Conservation (phyloP, 192 early-diverging fungal genomes). For the Thoreauomyces humboldtii region DNA sequence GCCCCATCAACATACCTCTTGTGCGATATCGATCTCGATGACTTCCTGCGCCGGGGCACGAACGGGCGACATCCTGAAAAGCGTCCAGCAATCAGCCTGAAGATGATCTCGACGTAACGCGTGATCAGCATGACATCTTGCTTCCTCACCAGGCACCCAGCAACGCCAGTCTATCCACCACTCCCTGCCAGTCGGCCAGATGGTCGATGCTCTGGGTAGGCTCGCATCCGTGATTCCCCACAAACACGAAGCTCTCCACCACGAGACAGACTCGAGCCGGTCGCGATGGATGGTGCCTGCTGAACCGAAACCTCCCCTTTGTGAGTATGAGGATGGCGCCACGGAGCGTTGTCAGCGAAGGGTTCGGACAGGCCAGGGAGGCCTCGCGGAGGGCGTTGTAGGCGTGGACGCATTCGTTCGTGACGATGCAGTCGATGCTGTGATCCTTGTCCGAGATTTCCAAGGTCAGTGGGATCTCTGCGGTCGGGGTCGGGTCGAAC, state of each 20-base stretch:
- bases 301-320: background rate
- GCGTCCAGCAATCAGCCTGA: no score
- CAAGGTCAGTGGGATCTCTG: background rate
- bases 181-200: background rate
- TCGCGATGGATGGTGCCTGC: background rate
- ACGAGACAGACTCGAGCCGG: background rate
- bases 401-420: background rate
- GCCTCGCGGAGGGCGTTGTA: background rate
- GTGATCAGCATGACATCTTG: no score
- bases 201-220: background rate
- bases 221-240: constrained; percentile 5
- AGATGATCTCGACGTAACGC: no score
- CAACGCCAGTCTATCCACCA: background rate
- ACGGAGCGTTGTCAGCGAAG: background rate
- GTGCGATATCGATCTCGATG: no score
- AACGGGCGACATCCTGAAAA: no score
- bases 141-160: constrained; percentile 1
- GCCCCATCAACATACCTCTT: no score
- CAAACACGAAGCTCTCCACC: background rate
- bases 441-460: background rate
- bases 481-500: background rate
- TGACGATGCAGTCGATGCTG: background rate
- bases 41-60: no score
- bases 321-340: background rate
- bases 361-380: background rate